Evolutionary conservation across 2,329 filamentous ascomycete species (phyloP).

Genomic region (Blumeria hordei): DNA sequence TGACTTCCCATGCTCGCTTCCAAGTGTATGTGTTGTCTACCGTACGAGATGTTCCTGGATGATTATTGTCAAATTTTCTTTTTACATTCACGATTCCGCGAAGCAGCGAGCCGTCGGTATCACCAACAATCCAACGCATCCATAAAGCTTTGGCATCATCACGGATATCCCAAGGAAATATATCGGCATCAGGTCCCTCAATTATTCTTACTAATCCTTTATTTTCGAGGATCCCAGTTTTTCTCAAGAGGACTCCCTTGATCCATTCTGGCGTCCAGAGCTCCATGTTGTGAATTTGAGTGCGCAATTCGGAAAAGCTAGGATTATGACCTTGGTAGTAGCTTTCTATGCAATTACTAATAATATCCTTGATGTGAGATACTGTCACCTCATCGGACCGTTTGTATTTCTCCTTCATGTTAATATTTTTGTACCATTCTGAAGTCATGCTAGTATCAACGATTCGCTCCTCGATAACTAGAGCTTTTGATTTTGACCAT

Average conservation of each 20-base stretch:
- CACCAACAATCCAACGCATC: slow-evolving; percentile 19
- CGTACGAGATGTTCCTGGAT: slow-evolving; percentile 3
- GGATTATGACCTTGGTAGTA: background rate
- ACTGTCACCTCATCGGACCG: background rate
- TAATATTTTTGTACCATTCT: background rate
- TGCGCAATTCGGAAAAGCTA: background rate
- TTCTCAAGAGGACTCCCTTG: slow-evolving; percentile 6
- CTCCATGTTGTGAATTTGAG: slow-evolving; percentile 11
- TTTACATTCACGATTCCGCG: slow-evolving; percentile 11
- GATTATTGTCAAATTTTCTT: slow-evolving; percentile 4
- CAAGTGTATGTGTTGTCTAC: slow-evolving; percentile 3
- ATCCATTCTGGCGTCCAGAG: slow-evolving; percentile 9
- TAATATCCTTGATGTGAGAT: background rate
- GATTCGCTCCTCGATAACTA: background rate
- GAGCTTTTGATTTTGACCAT: background rate
- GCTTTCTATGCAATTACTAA: background rate
- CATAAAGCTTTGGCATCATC: slow-evolving; percentile 23
- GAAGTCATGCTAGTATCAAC: background rate
- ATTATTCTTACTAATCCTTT: slow-evolving; percentile 20
- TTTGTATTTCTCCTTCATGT: background rate
- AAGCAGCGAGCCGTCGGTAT: slow-evolving; percentile 22
- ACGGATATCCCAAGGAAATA: slow-evolving; percentile 22
- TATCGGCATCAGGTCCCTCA: slow-evolving; percentile 6
- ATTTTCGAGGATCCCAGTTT: slow-evolving; percentile 12
- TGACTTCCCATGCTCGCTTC: slow-evolving; percentile 6